Percentiles rank a stretch among this genome's conserved stretches.
Evolutionary conservation across 1,284 basidiomycete species (phyloP).

Genomic region (Athelia sp.): DNA sequence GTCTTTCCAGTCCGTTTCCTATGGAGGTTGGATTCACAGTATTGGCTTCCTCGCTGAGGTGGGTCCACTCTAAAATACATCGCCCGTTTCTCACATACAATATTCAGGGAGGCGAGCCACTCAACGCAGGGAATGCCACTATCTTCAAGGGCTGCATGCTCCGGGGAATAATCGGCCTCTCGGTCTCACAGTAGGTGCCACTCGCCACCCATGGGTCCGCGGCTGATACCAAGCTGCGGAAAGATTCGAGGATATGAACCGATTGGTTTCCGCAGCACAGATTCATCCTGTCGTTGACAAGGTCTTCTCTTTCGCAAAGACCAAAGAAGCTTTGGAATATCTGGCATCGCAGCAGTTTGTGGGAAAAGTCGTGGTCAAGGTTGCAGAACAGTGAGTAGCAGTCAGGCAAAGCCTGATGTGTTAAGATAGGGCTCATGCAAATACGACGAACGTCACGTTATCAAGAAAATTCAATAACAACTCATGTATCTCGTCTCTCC

Average conservation of each 20-base stretch:
- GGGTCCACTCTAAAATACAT: constrained; percentile 8
- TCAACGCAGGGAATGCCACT: constrained; percentile 5
- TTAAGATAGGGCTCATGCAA: too few relatives aligned
- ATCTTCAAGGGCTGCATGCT: constrained; percentile 16
- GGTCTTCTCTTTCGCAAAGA: constrained; percentile 45
- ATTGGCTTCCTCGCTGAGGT: constrained; percentile 44
- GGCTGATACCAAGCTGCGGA: background rate
- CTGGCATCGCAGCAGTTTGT: constrained; percentile 39
- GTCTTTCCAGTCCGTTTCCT: constrained; percentile 34
- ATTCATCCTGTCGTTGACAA: constrained; percentile 45
- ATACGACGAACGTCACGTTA: too few relatives aligned
- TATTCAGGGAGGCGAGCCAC: constrained; percentile 8
- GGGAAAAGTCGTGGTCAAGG: constrained; percentile 15
- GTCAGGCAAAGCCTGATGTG: too few relatives aligned
- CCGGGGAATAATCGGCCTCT: constrained; percentile 30
- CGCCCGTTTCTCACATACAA: background rate
- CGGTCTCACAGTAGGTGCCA: constrained; percentile 29
- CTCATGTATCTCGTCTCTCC: too few relatives aligned
- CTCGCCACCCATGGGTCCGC: background rate
- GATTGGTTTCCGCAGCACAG: constrained; percentile 32
- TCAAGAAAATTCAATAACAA: too few relatives aligned
- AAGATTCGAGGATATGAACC: constrained; percentile 43
- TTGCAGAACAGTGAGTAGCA: too few relatives aligned
- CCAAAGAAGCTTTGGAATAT: constrained; percentile 37
- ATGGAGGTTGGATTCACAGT: constrained; percentile 42